Evolutionary conservation across 192 early-diverging fungal genomes (phyloP), one percentile per base, ranked within the genome.

Genomic region (Dissophora globulifera): DNA sequence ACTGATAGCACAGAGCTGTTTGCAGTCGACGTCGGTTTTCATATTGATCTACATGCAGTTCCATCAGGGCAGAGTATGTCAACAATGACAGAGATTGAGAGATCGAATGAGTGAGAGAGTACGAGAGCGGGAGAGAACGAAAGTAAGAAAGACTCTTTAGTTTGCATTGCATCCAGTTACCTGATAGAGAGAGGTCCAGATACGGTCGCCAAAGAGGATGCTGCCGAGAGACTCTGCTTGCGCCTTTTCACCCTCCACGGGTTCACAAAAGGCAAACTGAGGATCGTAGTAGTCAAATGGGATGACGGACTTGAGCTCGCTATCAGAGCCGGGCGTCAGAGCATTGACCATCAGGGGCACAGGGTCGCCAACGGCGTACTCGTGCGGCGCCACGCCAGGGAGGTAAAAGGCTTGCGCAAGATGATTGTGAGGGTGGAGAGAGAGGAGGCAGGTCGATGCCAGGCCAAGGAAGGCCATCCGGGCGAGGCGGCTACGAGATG

Each of bases 141-240:
- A 38, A 13, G 35, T 38, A 9, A 38, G 13, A 38, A 6, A 38
- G 35, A 13, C 7, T 38, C 35, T 38, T 9, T 6, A 38, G 13
- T 13, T 9, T 38, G 13, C 7, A 13, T 13, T 38, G 35, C 6
- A 13, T 38, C 6, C 35, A 38, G 35, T 71, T 78, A 98, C 87
- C 80, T 94, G 62, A 58, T 93, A 95, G 7, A 83, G 86, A 9
- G 95, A 96, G 43, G 79, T 90, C 59, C 89, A 95, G 67, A 98
- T 92, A 41, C 96, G 87, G 67, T 98, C 96, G 5, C 97, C 97
- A 91, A 98, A 98, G 30, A 98, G 78, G 62, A 98, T 96, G 61
- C 88, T 91, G 45, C 96, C 96, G 56, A 98, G 84, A 0, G 87
- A 90, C 79, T 97, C 96, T 19, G 91, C 78, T 54, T 89, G 84